These are phyloP conservation scores for Plasmopara viticola DNA, from an alignment of 352 stramenopile species.

Conservation along the genomic window DNA sequence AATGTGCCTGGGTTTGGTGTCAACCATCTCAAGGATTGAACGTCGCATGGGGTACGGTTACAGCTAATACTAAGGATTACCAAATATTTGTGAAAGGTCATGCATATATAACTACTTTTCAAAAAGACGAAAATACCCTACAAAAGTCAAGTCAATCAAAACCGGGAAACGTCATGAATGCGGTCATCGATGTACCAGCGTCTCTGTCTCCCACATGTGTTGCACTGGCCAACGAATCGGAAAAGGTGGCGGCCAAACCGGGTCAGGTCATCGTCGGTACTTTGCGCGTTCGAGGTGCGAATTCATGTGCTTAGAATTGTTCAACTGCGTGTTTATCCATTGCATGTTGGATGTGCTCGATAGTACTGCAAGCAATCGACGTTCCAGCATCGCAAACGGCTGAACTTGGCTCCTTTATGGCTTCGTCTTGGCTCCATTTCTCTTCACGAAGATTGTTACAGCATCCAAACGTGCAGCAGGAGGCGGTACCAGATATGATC, in stretches of 20 bases:
- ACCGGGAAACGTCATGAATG: slow-evolving; percentile 10
- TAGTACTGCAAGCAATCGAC: slow-evolving; percentile 49
- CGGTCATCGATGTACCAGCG: slow-evolving; percentile 12
- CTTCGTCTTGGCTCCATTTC: slow-evolving; percentile 54
- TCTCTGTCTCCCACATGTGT: slow-evolving; percentile 42
- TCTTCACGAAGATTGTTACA: slow-evolving; percentile 16
- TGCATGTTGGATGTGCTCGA: slow-evolving; percentile 5
- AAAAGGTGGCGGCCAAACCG: slow-evolving; percentile 39
- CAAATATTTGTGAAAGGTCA: too few relatives aligned
- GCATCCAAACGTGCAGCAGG: slow-evolving; percentile 16
- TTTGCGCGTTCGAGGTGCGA: slow-evolving; percentile 52
- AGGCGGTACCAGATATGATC: slow-evolving; percentile 28
- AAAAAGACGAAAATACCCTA: not conserved
- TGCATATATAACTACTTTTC: too few relatives aligned
- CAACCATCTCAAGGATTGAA: too few relatives aligned
- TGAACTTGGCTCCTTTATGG: slow-evolving; percentile 11
- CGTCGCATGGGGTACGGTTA: too few relatives aligned
- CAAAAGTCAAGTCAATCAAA: not conserved
- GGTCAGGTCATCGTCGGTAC: slow-evolving; percentile 39
- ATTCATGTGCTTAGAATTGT: not conserved
- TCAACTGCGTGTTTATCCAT: slow-evolving; percentile 3
- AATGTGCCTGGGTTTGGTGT: too few relatives aligned
- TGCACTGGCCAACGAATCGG: slow-evolving; percentile 43
- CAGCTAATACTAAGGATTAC: too few relatives aligned
- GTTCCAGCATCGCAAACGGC: slow-evolving; percentile 28